phyloP scores from a whole-genome alignment of 1,284 basidiomycete species.

The Marasmius oreades region DNA sequence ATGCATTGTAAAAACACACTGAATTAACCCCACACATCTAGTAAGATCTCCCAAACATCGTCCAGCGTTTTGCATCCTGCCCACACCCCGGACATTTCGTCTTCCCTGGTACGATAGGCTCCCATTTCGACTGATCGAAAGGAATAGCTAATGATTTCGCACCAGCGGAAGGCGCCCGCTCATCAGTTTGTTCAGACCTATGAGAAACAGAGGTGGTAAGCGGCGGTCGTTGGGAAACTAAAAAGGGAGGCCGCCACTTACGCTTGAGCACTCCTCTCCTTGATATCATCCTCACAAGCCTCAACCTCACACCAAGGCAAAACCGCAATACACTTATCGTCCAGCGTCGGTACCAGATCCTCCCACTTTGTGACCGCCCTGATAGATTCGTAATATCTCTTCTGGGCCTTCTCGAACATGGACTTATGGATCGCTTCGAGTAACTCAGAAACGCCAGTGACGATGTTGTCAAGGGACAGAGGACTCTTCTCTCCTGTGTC shows the following conservation, averaged over 20 bases:
- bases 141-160: slow-evolving; percentile 98
- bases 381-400: slow-evolving; percentile 72
- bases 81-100: slow-evolving; percentile 87
- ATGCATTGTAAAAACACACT: too few species aligned
- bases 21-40: slow-evolving; percentile 33
- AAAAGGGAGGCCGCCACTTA: too few species aligned
- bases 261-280: slow-evolving; percentile 87
- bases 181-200: slow-evolving; percentile 84
- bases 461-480: slow-evolving; percentile 67
- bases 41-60: slow-evolving; percentile 86
- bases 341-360: slow-evolving; percentile 87
- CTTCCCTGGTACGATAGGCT: slow-evolving; percentile 71
- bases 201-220: slow-evolving; percentile 3
- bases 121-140: slow-evolving; percentile 86
- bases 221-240: slow-evolving; percentile 14
- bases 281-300: slow-evolving; percentile 97
- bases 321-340: slow-evolving; percentile 85
- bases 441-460: slow-evolving; percentile 54
- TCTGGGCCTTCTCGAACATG: slow-evolving; percentile 83
- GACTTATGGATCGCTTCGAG: slow-evolving; percentile 88
- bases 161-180: slow-evolving; percentile 95
- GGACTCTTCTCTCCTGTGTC: slow-evolving; percentile 82
- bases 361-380: slow-evolving; percentile 85
- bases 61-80: slow-evolving; percentile 87
- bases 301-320: slow-evolving; percentile 98